Percentiles rank a stretch among this genome's conserved stretches.
Evolutionary conservation across 495 filamentous ascomycete genomes (phyloP).

Genomic region (Aspergillus asperescens): DNA sequence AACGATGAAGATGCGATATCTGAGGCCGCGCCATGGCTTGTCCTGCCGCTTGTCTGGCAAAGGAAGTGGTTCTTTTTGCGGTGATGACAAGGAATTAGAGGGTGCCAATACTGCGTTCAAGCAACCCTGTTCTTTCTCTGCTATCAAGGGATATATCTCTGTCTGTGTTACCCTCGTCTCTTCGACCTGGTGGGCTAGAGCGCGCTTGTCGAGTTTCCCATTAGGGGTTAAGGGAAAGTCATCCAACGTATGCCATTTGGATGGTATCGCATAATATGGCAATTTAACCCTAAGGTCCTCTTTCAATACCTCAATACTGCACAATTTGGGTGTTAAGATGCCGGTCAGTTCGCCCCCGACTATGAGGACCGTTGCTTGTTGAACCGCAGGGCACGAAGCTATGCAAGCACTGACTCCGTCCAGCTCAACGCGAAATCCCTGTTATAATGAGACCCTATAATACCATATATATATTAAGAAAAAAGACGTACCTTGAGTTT

Average conservation of each 20-base stretch:
- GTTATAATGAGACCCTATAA: not conserved
- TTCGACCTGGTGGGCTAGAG: not conserved
- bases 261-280: constrained; percentile 8
- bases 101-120: not conserved
- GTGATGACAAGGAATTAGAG: not conserved
- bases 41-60: not conserved
- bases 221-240: constrained; percentile 4
- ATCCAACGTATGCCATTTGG: constrained; percentile 1
- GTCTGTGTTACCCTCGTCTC: not conserved
- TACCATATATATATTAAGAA: not conserved
- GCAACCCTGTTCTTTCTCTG: not conserved
- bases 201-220: constrained; percentile 9
- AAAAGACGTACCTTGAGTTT: constrained; percentile 7
- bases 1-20: constrained; percentile 15
- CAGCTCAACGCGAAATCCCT: constrained; percentile 11
- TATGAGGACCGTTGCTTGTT: constrained; percentile 1
- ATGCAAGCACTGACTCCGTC: constrained; percentile 11
- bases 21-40: constrained; percentile 2
- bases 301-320: not conserved
- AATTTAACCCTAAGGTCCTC: not conserved
- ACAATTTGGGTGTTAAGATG: not conserved
- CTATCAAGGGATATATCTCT: not conserved
- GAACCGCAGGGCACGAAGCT: not conserved
- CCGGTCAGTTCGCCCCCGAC: constrained; percentile 1
- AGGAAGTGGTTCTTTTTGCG: not conserved